Base-by-base conservation (phyloP, 1,139 yeast genomes). In the Hemisphaericaspora xylofermentans region DNA sequence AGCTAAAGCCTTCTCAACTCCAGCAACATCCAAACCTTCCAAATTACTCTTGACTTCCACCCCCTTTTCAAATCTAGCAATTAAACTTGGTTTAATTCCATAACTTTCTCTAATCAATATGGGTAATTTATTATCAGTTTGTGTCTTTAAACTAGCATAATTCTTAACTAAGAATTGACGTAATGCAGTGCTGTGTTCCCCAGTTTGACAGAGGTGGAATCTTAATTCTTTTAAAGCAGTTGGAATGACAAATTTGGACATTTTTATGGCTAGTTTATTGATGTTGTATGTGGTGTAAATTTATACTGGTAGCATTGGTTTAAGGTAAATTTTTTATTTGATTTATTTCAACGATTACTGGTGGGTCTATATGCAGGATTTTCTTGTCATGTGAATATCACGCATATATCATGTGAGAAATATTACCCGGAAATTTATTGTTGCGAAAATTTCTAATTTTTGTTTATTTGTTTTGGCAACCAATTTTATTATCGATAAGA, bases 141-240 rank as follows among this genome's bases (percentile, higher is more conserved):
- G 68, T 33, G 72, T 58, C 63, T 84, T 85, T 58, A 86, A 69
- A 22, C 67, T 57, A 16, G 83, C 78, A 62, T 85, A 86, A 62
- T 81, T 72, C 46, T 75, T 69, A 44, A 76, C 64, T 54, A 85
- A 71, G 57, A 84, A 86, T 32, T 76, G 65, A 61, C 87, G 76
- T 55, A 84, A 71, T 21, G 86, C 82, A 19, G 73, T 71, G 21
- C 89, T 78, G 9, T 88, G 80, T 49, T 80, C 80, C 26, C 88
- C 87, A 22, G 86, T 76, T 64, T 85, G 94, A 39, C 88, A 82
- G 50, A 86, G 74, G 57, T 85, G 88, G 65, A 86, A 84, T 63
- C 95, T 78, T 57, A 86, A 74, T 68, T 86, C 94, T 60, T 75
- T 84, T 51, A 86, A 75, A 21, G 86, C 77, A 45, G 70, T 68